Evolutionary conservation across 805 yeast genomes (phyloP).

Genomic region (Yarrowia osloensis): DNA sequence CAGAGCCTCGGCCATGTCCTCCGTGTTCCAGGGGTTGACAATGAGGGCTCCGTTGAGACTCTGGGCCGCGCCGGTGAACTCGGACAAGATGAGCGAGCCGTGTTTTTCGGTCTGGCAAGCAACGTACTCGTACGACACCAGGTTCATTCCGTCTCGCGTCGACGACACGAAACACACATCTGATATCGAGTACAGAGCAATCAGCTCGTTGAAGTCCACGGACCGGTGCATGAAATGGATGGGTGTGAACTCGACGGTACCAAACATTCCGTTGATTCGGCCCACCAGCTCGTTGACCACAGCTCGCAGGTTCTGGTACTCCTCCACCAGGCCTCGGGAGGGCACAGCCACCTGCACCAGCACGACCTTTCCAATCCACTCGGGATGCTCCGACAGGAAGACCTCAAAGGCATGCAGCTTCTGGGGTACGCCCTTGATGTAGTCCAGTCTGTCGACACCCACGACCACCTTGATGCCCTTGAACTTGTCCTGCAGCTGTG

Average conservation of each 20-base stretch:
- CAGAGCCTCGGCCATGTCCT: conserved; percentile 79
- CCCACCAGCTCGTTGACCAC: conserved; percentile 96
- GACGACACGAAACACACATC: conserved; percentile 93
- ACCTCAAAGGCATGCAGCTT: conserved; percentile 95
- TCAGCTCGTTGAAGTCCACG: conserved; percentile 86
- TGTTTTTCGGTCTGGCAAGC: conserved; percentile 88
- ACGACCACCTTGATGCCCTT: conserved; percentile 81
- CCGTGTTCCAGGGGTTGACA: conserved; percentile 98
- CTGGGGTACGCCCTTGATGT: conserved; percentile 97
- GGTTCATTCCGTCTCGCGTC: conserved; percentile 98
- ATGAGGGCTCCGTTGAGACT: conserved; percentile 89
- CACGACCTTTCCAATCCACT: conserved; percentile 97
- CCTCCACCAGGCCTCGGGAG: conserved; percentile 96
- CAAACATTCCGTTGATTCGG: conserved; percentile 92
- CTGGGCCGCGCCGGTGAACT: conserved; percentile 99
- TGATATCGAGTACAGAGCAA: conserved; percentile 78
- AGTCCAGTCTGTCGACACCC: conserved; percentile 95
- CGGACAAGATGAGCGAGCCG: conserved; percentile 86
- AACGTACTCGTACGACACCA: conserved; percentile 93
- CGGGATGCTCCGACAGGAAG: conserved; percentile 88
- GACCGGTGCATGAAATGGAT: conserved; percentile 95
- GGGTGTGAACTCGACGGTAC: conserved; percentile 96
- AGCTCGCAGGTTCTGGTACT: conserved; percentile 89
- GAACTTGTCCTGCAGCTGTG: conserved; percentile 64
- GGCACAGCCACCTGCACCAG: conserved; percentile 97